A percentile compares a stretch with the other conserved stretches of the same genome.
These are phyloP conservation scores for Pichia sp. DNA, from an alignment of 1,139 yeast genomes.

Conservation along the genomic window DNA sequence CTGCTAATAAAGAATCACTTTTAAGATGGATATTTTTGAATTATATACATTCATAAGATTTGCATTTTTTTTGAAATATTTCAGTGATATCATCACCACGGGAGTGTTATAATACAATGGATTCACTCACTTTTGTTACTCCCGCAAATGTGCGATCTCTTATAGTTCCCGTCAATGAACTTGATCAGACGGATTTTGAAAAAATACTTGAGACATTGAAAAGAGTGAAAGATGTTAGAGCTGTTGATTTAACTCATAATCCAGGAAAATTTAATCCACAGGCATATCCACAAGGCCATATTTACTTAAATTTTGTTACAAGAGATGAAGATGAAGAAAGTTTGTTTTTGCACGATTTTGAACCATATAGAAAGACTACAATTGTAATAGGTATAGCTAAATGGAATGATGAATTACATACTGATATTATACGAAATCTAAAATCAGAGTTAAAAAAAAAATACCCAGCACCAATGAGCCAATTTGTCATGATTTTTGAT, in stretches of 20 bases:
- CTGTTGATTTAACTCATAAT: conserved; percentile 69
- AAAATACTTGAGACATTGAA: conserved; percentile 42
- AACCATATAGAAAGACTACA: conserved; percentile 76
- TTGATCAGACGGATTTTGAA: conserved; percentile 43
- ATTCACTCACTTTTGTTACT: conserved; percentile 38
- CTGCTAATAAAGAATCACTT: too few relatives aligned
- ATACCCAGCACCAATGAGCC: conserved; percentile 59
- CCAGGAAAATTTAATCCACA: conserved; percentile 73
- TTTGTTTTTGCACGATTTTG: conserved; percentile 74
- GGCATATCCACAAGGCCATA: conserved; percentile 71
- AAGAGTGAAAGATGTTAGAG: conserved; percentile 55
- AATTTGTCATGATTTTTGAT: conserved; percentile 55
- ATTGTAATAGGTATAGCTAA: conserved; percentile 59
- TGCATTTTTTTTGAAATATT: too few relatives aligned
- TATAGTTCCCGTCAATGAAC: conserved; percentile 64
- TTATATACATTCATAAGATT: too few relatives aligned
- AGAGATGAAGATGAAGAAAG: conserved; percentile 49
- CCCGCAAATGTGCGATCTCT: conserved; percentile 67
- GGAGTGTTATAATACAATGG: too few relatives aligned
- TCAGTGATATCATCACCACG: too few relatives aligned
- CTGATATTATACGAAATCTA: conserved; percentile 28
- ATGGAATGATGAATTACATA: conserved; percentile 32
- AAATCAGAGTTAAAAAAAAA: conserved; percentile 34
- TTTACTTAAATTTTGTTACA: conserved; percentile 51
- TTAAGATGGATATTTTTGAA: too few relatives aligned